phyloP scores from a whole-genome alignment of 352 stramenopile genomes.

The Elongisporangium anandrum region DNA sequence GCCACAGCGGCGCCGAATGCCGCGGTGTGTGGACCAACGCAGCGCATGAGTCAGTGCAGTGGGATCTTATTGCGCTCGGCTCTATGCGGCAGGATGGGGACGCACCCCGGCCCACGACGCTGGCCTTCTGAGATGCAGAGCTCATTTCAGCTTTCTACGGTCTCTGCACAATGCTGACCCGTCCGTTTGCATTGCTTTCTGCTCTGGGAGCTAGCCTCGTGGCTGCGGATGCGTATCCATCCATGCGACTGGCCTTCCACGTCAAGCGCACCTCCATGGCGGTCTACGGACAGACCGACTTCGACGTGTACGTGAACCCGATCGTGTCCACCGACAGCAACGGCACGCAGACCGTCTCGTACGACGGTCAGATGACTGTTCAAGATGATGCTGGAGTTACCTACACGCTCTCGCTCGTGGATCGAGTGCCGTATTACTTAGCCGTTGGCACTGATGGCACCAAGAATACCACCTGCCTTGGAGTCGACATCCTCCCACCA shows the following conservation, averaged over 20 bases:
- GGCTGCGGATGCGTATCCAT: slow-evolving; percentile 18
- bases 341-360: slow-evolving; percentile 15
- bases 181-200: neutral
- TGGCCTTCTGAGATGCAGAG: neutral
- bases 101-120: neutral
- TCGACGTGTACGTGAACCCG: slow-evolving; percentile 40
- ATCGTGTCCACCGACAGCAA: slow-evolving; percentile 11
- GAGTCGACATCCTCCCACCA: slow-evolving; percentile 2
- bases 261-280: slow-evolving; percentile 50
- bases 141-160: neutral
- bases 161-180: neutral
- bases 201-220: neutral
- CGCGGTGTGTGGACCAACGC: too few species aligned
- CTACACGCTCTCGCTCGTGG: slow-evolving; percentile 32
- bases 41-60: too few species aligned
- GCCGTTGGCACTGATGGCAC: neutral
- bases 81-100: neutral
- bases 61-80: neutral
- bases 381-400: slow-evolving; percentile 13
- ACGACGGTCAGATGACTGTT: slow-evolving; percentile 28
- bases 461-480: neutral
- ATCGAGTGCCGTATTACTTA: slow-evolving; percentile 27
- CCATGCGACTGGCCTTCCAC: slow-evolving; percentile 32
- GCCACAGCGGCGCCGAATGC: too few species aligned
- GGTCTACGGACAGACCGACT: slow-evolving; percentile 32